phyloP scores from a whole-genome alignment of 179 eudicot species.

The Corrigiola litoralis region DNA sequence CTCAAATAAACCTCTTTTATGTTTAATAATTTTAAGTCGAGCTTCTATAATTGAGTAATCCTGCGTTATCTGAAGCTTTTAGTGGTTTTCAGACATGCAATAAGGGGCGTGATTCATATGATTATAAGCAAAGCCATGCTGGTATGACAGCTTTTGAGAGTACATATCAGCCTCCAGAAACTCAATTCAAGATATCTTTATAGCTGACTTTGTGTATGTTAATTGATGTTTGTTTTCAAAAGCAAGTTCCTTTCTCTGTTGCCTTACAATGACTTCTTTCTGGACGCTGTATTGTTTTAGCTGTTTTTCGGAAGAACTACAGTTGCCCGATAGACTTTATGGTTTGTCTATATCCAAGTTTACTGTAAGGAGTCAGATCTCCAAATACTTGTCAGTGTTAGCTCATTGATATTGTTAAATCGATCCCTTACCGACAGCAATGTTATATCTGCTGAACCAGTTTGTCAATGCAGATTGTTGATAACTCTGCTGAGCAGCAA shows the following conservation, averaged over 20 bases:
- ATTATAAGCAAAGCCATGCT: background rate
- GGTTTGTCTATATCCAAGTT: background rate
- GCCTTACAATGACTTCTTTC: too few species aligned
- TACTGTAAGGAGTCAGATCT: background rate
- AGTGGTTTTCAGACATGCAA: background rate
- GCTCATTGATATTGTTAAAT: too few species aligned
- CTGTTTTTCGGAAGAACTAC: background rate
- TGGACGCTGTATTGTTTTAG: too few species aligned
- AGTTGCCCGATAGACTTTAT: background rate
- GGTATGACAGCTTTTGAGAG: background rate
- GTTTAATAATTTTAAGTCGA: too few species aligned
- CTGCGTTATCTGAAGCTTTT: background rate
- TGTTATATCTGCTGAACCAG: constrained; percentile 8
- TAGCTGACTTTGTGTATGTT: too few species aligned
- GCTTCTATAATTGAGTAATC: background rate
- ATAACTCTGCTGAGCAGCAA: background rate
- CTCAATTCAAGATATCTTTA: too few species aligned
- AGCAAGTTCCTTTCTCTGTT: too few species aligned
- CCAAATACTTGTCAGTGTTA: background rate
- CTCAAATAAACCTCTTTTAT: too few species aligned
- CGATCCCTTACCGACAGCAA: too few species aligned
- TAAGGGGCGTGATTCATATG: background rate
- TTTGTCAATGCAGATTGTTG: background rate
- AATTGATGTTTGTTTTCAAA: too few species aligned
- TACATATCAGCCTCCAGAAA: too few species aligned